Percentiles rank a stretch among this genome's conserved stretches.
Conservation (phyloP, 177 flowering plant species). For the Telopea speciosissima region DNA sequence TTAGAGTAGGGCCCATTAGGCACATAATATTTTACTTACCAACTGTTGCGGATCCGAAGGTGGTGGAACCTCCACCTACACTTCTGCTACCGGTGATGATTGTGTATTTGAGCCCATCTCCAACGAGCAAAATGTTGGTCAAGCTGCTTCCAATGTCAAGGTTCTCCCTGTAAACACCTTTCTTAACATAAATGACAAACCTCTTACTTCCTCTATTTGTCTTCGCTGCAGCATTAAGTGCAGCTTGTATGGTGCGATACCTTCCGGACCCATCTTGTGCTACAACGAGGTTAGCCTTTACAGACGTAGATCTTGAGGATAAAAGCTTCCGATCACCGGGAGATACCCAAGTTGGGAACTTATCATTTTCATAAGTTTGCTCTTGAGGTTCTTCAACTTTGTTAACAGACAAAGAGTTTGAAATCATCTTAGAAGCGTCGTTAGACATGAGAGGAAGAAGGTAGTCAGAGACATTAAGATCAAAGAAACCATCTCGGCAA, state of each 20-base stretch:
- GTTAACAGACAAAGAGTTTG: slow-evolving; percentile 40
- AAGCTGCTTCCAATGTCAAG: slow-evolving; percentile 29
- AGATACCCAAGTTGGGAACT: slow-evolving; percentile 44
- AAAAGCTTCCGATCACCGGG: slow-evolving; percentile 27
- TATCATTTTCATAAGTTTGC: slow-evolving; percentile 4
- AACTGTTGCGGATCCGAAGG: slow-evolving; percentile 55
- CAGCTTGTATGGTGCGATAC: slow-evolving; percentile 31
- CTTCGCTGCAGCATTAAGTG: slow-evolving; percentile 29
- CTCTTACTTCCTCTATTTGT: slow-evolving; percentile 24
- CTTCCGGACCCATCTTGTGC: slow-evolving; percentile 42
- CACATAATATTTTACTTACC: slow-evolving; percentile 41
- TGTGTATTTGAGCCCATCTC: slow-evolving; percentile 39
- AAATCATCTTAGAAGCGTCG: slow-evolving; percentile 35
- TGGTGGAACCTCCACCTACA: slow-evolving; percentile 45
- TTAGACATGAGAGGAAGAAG: slow-evolving; percentile 18
- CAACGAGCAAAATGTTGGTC: slow-evolving; percentile 42
- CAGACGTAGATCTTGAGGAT: slow-evolving; percentile 8
- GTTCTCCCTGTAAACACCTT: slow-evolving; percentile 50
- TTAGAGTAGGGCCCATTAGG: too few relatives aligned
- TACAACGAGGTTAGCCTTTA: slow-evolving; percentile 30
- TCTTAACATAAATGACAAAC: slow-evolving; percentile 43
- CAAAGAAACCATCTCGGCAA: slow-evolving; percentile 28
- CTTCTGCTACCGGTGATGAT: slow-evolving; percentile 46
- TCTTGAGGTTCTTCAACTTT: slow-evolving; percentile 7
- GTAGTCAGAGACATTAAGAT: slow-evolving; percentile 29